Evolutionary conservation across 805 yeast genomes (phyloP).

Genomic region (Cyberlindnera misumaiensis): DNA sequence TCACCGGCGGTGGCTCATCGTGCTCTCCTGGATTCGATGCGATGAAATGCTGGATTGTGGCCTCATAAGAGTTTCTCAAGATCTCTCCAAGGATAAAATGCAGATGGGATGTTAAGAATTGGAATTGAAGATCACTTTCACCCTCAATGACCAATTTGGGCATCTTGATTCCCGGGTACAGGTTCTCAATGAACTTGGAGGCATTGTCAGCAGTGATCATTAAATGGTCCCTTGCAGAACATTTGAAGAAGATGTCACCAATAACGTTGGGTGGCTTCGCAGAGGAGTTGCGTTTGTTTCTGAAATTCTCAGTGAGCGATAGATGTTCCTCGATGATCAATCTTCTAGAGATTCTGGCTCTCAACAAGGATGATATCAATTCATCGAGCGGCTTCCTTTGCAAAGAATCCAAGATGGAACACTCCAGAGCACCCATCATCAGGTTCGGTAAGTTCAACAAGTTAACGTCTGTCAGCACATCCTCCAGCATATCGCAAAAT

Average conservation of each 20-base stretch:
- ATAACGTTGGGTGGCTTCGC: conserved; percentile 37
- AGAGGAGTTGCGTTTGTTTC: conserved; percentile 10
- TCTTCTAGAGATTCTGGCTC: conserved; percentile 85
- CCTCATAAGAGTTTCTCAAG: conserved; percentile 76
- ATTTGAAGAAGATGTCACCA: conserved; percentile 80
- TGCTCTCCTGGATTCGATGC: conserved; percentile 25
- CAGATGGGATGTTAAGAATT: conserved; percentile 80
- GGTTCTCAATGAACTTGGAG: conserved; percentile 42
- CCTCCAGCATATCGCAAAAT: conserved; percentile 59
- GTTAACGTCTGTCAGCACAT: conserved; percentile 68
- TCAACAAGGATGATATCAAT: conserved; percentile 67
- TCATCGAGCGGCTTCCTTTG: conserved; percentile 61
- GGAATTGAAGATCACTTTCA: conserved; percentile 57
- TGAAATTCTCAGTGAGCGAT: conserved; percentile 62
- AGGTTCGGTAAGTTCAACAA: conserved; percentile 77
- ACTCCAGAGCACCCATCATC: conserved; percentile 89
- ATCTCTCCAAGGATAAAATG: conserved; percentile 86
- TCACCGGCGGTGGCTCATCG: conserved; percentile 60
- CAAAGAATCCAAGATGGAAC: conserved; percentile 49
- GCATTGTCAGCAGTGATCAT: conserved; percentile 45
- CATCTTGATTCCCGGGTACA: conserved; percentile 48
- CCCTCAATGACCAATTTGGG: conserved; percentile 81
- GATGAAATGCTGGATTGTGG: conserved; percentile 52
- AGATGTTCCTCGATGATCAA: conserved; percentile 89
- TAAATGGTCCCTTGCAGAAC: conserved; percentile 67